Conservation (phyloP, 495 filamentous ascomycete genomes). For the Evernia prunastri region DNA sequence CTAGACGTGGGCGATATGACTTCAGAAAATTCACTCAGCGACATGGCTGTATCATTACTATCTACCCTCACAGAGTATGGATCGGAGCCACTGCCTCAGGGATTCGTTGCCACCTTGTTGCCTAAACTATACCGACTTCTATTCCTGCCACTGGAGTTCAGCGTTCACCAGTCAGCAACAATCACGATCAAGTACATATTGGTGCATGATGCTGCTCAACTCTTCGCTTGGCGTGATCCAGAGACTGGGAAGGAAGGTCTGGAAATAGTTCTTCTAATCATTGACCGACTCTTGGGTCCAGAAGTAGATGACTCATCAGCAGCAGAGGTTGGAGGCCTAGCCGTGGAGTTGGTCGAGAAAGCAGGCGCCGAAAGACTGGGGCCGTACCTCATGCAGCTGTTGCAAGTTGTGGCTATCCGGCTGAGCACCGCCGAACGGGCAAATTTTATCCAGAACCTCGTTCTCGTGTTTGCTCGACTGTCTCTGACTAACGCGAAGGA, state of each 20-base stretch:
- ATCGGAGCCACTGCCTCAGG: conserved; percentile 72
- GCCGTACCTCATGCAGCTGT: conserved; percentile 81
- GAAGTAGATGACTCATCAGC: conserved; percentile 81
- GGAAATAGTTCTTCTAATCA: conserved; percentile 82
- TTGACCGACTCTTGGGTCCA: conserved; percentile 83
- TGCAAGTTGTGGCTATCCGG: conserved; percentile 82
- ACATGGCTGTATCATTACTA: conserved; percentile 78
- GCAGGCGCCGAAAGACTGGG: conserved; percentile 84
- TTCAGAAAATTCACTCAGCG: conserved; percentile 72
- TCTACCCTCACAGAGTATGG: conserved; percentile 74
- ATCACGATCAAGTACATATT: conserved; percentile 82
- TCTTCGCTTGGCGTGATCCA: conserved; percentile 69
- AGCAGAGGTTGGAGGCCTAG: conserved; percentile 90
- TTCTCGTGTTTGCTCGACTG: conserved; percentile 88
- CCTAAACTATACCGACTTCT: conserved; percentile 81
- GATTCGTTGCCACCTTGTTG: conserved; percentile 76
- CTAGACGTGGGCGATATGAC: conserved; percentile 84
- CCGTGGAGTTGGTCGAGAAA: conserved; percentile 90
- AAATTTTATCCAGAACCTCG: conserved; percentile 83
- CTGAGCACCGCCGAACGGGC: conserved; percentile 73
- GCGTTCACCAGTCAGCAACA: conserved; percentile 74
- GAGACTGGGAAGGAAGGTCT: conserved; percentile 73
- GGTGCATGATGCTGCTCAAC: conserved; percentile 76
- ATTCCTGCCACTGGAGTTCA: conserved; percentile 67
- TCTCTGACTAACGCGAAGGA: conserved; percentile 78